A percentile compares a stretch with the other conserved stretches of the same genome.
Conservation (phyloP, 139 green algal species). For the Marvania coccoides region DNA sequence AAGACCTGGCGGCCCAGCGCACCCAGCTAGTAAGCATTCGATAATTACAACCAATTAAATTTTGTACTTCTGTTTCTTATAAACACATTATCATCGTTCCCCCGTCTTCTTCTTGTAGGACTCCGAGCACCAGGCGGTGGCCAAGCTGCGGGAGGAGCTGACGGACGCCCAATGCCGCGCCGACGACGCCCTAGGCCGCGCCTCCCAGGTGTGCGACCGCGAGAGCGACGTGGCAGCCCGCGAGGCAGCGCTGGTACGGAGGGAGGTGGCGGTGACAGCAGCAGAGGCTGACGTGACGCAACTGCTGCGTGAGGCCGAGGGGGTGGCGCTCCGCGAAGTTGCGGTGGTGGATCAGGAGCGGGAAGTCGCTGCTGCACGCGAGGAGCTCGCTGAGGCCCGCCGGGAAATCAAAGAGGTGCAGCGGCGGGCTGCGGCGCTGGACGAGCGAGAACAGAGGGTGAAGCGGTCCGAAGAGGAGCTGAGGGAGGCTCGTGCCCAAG, state of each 20-base stretch:
- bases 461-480: not conserved
- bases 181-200: not conserved
- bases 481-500: not conserved
- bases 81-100: no score
- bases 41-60: no score
- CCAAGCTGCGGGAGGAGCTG: not conserved
- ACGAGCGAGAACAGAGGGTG: not conserved
- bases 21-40: not conserved
- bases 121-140: not conserved
- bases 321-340: not conserved
- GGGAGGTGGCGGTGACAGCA: not conserved
- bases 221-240: not conserved
- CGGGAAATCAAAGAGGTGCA: not conserved
- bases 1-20: not conserved
- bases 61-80: no score
- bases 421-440: not conserved
- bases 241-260: not conserved
- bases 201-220: not conserved
- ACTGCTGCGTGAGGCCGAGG: not conserved
- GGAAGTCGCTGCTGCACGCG: not conserved
- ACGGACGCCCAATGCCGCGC: not conserved
- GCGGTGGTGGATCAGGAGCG: slow-evolving; percentile 8
- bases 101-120: no score
- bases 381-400: not conserved
- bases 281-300: slow-evolving; percentile 18